These are phyloP conservation scores for Colletotrichum sojae DNA, from an alignment of 2,329 filamentous ascomycete genomes.

Conservation along the genomic window DNA sequence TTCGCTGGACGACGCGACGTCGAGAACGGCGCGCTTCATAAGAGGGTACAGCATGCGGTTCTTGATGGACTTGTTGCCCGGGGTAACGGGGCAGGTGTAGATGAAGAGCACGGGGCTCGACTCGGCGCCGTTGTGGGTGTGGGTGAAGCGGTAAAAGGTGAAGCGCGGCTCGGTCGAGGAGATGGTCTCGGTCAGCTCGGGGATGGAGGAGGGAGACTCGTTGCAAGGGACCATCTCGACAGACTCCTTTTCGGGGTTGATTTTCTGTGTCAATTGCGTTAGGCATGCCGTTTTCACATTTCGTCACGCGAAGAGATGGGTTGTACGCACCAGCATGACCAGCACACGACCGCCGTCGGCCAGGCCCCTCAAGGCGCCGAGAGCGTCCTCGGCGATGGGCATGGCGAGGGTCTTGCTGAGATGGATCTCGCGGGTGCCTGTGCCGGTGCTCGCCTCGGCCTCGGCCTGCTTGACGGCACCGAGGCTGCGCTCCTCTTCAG, in stretches of 20 bases:
- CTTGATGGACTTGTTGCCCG: constrained; percentile 79
- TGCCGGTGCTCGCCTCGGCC: constrained; percentile 80
- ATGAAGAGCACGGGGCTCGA: constrained; percentile 80
- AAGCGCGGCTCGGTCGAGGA: constrained; percentile 80
- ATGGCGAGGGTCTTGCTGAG: constrained; percentile 70
- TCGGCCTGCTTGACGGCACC: constrained; percentile 82
- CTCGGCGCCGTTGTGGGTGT: constrained; percentile 67
- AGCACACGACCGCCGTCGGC: constrained; percentile 66
- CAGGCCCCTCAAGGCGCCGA: constrained; percentile 74
- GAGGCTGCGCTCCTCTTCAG: constrained; percentile 81
- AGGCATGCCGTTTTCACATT: neutral
- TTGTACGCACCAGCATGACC: constrained; percentile 72
- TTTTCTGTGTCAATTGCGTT: constrained; percentile 65
- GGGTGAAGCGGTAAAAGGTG: constrained; percentile 80
- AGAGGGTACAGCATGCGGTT: constrained; percentile 88
- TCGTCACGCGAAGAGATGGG: neutral
- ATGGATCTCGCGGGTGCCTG: constrained; percentile 70
- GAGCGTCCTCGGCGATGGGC: constrained; percentile 73
- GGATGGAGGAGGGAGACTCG: constrained; percentile 67
- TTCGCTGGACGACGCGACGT: constrained; percentile 75
- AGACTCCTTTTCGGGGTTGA: constrained; percentile 78
- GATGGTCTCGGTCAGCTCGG: constrained; percentile 72
- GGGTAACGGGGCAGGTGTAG: constrained; percentile 82
- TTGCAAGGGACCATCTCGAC: constrained; percentile 74
- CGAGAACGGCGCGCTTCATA: constrained; percentile 76